Base-by-base conservation (phyloP, 192 early-diverging fungal genomes). In the Phycomyces blakesleeanus region DNA sequence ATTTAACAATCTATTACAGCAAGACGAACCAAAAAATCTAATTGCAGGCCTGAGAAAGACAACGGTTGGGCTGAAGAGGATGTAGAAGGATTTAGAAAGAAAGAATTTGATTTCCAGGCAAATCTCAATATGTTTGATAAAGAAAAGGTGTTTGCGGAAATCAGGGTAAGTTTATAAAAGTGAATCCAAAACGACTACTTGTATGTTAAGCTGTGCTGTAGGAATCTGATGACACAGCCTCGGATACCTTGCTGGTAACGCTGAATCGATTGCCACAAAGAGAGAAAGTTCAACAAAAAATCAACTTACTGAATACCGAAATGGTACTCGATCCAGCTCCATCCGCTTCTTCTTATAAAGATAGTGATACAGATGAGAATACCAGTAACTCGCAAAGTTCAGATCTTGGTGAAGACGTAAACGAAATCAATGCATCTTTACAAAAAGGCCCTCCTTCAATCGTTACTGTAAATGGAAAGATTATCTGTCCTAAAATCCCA, bases 61-160 rank as follows among this genome's bases (percentile, higher is more conserved):
- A 71, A 83, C 44, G 80, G 76, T 22, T 87, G 85, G 85, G 85
- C 85, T 6, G 77, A 74, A 20, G 82, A 75, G 1, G 82, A 84
- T 68, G 81, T 83, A 9, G 78, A 82, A 29, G 77, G 77, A 12
- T 87, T 81, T 39, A 79, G 80, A 57, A 72, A 81, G 29, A 75
- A 85, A 58, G 85, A 87, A 52, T 87, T 87, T 67, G 85, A 87
- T 68, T 87, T 87, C 42, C 83, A 87, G 47, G 70, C 69, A 20
- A 85, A 87, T 59, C 53, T 87, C 10, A 71, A 76, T 20, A 67
- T 85, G 64, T 87, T 87, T 78, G 89, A 93, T 59, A 93, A 93
- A 68, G 79, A 77, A 4, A 72, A 76, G 51, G 79, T 78, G 64
- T 63, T 81, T 60, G 59, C 70, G 16, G 69, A 73, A 8, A 66